Conservation (phyloP, 2,329 filamentous ascomycete species). For the Pseudogymnoascus sp. region DNA sequence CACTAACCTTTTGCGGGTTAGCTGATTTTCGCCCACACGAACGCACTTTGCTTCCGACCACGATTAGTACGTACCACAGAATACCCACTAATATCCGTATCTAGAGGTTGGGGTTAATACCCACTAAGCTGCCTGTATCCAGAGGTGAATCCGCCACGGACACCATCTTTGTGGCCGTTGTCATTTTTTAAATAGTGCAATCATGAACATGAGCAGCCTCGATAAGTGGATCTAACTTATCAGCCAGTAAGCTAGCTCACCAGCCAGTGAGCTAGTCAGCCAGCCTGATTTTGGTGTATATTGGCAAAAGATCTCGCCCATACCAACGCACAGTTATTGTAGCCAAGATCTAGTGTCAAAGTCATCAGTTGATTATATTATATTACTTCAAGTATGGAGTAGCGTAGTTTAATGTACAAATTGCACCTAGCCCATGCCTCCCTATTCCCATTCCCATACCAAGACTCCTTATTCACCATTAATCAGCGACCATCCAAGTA, state of each 20-base stretch:
- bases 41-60: no score
- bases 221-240: not conserved
- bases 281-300: not conserved
- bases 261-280: not conserved
- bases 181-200: not conserved
- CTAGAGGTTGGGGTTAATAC: no score
- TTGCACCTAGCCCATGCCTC: not conserved
- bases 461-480: not conserved
- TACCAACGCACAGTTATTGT: not conserved
- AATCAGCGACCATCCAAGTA: constrained; percentile 1
- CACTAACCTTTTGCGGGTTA: no score
- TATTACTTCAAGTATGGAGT: not conserved
- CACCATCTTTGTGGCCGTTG: no score
- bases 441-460: not conserved
- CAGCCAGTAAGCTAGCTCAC: not conserved
- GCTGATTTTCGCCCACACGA: no score
- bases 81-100: no score
- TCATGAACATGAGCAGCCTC: not conserved
- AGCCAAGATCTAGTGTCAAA: not conserved
- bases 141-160: no score
- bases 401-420: not conserved
- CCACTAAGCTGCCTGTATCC: no score
- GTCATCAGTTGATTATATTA: not conserved
- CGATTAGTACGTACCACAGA: no score
- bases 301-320: not conserved